These are phyloP conservation scores for Cordyceps militaris DNA, from an alignment of 2,329 filamentous ascomycete genomes.

Conservation along the genomic window DNA sequence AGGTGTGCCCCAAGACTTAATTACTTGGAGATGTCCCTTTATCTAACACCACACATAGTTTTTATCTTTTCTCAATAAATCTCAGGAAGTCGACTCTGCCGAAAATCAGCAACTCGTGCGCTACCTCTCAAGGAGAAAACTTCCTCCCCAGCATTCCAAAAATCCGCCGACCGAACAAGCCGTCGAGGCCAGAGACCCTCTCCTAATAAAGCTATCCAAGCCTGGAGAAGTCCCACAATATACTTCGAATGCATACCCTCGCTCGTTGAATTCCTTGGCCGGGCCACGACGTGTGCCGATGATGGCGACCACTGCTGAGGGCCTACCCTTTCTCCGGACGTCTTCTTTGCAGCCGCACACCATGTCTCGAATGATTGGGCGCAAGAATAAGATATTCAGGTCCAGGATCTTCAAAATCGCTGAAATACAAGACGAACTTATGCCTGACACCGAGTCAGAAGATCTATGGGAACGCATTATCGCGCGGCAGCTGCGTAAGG, in stretches of 20 bases:
- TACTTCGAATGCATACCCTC: constrained; percentile 2
- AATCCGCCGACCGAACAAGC: neutral
- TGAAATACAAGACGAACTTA: constrained; percentile 31
- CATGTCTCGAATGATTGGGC: constrained; percentile 51
- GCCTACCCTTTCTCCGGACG: constrained; percentile 58
- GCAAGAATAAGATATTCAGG: constrained; percentile 41
- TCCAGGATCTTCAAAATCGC: constrained; percentile 31
- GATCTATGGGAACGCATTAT: constrained; percentile 44
- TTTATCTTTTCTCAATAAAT: constrained; percentile 33
- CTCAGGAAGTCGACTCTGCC: constrained; percentile 29
- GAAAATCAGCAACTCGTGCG: constrained; percentile 36
- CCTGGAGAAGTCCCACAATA: constrained; percentile 39
- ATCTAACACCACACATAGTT: constrained; percentile 24
- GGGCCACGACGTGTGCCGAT: constrained; percentile 49
- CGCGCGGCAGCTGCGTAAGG: constrained; percentile 18
- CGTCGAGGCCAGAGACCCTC: constrained; percentile 21
- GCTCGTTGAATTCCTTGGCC: constrained; percentile 19
- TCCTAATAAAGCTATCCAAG: constrained; percentile 27
- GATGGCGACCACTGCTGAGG: constrained; percentile 44
- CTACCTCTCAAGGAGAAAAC: constrained; percentile 27
- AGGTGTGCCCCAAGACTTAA: constrained; percentile 33
- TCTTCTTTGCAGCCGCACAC: constrained; percentile 55
- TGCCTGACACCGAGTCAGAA: constrained; percentile 29
- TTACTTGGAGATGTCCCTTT: no score
- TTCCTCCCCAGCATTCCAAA: constrained; percentile 6